Conservation (phyloP, 768 basidiomycete species). For the Pisolithus orientalis region DNA sequence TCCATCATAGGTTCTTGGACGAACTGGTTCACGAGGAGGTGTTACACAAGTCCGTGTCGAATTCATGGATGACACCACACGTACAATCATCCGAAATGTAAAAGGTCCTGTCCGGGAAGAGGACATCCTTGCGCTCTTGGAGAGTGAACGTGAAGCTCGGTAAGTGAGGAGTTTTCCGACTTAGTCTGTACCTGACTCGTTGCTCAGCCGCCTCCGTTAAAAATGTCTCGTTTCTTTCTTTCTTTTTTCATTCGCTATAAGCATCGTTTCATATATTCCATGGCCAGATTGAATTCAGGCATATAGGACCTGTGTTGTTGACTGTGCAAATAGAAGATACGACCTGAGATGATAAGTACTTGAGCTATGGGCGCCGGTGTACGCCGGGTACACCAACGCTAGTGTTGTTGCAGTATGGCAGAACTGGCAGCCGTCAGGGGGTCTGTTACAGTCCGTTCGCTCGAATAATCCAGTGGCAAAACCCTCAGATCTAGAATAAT, state of each 20-base stretch:
- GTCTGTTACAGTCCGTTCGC: too few species aligned
- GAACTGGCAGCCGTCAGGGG: too few species aligned
- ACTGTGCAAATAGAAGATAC: too few species aligned
- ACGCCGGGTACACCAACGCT: too few species aligned
- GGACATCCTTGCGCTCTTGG: slow-evolving; percentile 94
- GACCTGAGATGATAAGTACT: too few species aligned
- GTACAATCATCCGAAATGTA: slow-evolving; percentile 97
- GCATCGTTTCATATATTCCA: background rate
- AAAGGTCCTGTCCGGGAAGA: slow-evolving; percentile 96
- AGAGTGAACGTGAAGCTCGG: slow-evolving; percentile 99
- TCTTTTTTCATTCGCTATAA: background rate
- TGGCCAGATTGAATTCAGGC: background rate
- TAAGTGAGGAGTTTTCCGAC: slow-evolving; percentile 33
- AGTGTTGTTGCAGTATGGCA: too few species aligned
- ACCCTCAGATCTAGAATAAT: too few species aligned
- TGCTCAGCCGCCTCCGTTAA: slow-evolving; percentile 1
- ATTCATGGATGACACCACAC: slow-evolving; percentile 95
- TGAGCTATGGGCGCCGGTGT: too few species aligned
- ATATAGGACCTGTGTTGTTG: too few species aligned
- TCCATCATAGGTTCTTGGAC: slow-evolving; percentile 77
- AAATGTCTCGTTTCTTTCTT: background rate
- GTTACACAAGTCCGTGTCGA: slow-evolving; percentile 99
- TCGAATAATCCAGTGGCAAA: too few species aligned
- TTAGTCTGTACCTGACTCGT: background rate
- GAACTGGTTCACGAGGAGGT: slow-evolving; percentile 98